phyloP scores from a whole-genome alignment of 768 basidiomycete species.

The Hypsizygus marmoreus region DNA sequence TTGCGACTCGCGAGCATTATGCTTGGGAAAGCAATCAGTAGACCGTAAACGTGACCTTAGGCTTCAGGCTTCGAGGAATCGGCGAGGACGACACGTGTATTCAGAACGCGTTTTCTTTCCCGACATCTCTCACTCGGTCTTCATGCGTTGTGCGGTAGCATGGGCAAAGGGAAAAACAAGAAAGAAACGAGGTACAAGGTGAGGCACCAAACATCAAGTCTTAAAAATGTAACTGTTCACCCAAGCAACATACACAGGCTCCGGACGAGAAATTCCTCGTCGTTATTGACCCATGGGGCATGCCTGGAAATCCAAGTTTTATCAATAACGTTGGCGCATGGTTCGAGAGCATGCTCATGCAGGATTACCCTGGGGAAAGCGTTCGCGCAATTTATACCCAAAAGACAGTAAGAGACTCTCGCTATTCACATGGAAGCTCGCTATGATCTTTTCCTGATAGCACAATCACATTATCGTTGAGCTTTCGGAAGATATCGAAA shows the following conservation, averaged over 20 bases:
- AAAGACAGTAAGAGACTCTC: constrained; percentile 32
- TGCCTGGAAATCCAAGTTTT: constrained; percentile 16
- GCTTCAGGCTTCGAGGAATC: too few relatives aligned
- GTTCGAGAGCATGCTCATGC: constrained; percentile 37
- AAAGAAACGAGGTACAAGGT: constrained; percentile 10
- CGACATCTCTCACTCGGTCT: too few relatives aligned
- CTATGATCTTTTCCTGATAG: constrained; percentile 12
- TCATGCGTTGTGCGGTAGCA: too few relatives aligned
- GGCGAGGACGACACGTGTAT: too few relatives aligned
- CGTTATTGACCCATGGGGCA: constrained; percentile 32
- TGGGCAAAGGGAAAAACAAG: constrained; percentile 7
- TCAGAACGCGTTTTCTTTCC: too few relatives aligned
- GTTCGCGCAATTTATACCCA: constrained; percentile 31
- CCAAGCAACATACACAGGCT: too few relatives aligned
- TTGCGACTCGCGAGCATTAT: too few relatives aligned
- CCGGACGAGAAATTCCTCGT: constrained; percentile 23
- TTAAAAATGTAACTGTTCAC: background rate
- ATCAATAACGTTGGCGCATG: constrained; percentile 33
- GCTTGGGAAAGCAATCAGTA: too few relatives aligned
- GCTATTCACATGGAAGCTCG: background rate
- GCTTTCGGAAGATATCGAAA: constrained; percentile 27
- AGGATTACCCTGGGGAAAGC: constrained; percentile 25
- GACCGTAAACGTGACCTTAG: too few relatives aligned
- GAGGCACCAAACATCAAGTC: background rate
- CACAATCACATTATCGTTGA: constrained; percentile 32